Conservation (phyloP, 805 yeast species). For the Metschnikowia vanudenii region DNA sequence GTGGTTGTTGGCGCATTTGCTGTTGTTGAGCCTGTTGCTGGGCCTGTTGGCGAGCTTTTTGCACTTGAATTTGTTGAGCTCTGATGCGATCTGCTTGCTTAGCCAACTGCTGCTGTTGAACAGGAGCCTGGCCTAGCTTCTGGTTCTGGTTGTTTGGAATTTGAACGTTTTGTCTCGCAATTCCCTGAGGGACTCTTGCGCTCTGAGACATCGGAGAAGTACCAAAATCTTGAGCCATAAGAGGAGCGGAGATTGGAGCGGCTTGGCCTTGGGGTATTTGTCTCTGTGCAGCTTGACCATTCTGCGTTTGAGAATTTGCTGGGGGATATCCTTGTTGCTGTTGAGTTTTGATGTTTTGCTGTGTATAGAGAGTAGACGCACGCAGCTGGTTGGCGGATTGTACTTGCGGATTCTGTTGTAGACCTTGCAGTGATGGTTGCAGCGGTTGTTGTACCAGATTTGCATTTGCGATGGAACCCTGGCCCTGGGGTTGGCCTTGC, state of each 20-base stretch:
- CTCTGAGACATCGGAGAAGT: slow-evolving; percentile 7
- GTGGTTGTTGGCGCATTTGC: slow-evolving; percentile 13
- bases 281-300: not conserved
- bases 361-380: slow-evolving; percentile 1
- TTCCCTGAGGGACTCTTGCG: slow-evolving; percentile 4
- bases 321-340: slow-evolving; percentile 5
- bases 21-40: no score
- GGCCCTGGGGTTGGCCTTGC: slow-evolving; percentile 4
- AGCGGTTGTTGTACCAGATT: slow-evolving; percentile 9
- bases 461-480: not conserved
- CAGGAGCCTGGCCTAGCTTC: slow-evolving; percentile 9
- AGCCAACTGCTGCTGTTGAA: slow-evolving; percentile 14
- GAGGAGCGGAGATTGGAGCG: not conserved
- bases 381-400: slow-evolving; percentile 3
- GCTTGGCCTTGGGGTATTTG: slow-evolving; percentile 1
- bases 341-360: slow-evolving; percentile 4
- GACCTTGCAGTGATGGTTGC: slow-evolving; percentile 6
- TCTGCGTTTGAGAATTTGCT: not conserved
- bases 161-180: slow-evolving; percentile 3
- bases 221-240: slow-evolving; percentile 5
- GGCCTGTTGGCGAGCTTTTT: no score
- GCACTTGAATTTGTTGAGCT: slow-evolving; percentile 19
- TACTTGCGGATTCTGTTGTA: slow-evolving; percentile 11
- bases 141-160: slow-evolving; percentile 9
- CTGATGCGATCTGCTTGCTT: slow-evolving; percentile 17